Percentiles rank a stretch among this genome's conserved stretches.
These are phyloP conservation scores for Globisporangium polare DNA, from an alignment of 352 stramenopile species.

Conservation along the genomic window DNA sequence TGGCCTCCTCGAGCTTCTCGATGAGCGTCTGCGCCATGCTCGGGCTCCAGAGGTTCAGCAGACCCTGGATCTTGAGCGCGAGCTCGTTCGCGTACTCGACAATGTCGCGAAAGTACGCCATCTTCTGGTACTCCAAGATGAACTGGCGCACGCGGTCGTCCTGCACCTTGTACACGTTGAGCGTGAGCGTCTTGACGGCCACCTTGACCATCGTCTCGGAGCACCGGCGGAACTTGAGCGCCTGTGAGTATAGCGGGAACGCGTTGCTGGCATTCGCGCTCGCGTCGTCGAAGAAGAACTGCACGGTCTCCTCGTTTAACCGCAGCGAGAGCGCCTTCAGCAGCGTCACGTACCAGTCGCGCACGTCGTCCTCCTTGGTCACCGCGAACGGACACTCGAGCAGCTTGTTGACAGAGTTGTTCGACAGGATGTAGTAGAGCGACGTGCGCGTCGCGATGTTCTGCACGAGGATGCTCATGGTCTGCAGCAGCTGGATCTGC, in stretches of 20 bases:
- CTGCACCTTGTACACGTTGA: conserved; percentile 79
- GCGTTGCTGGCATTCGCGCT: conserved; percentile 15
- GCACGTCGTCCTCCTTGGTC: conserved; percentile 75
- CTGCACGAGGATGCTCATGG: conserved; percentile 90
- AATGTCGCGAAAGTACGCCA: conserved; percentile 80
- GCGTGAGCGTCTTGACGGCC: conserved; percentile 82
- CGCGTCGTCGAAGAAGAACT: conserved; percentile 83
- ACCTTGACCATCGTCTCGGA: conserved; percentile 84
- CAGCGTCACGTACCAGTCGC: conserved; percentile 87
- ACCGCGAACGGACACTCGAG: conserved; percentile 77
- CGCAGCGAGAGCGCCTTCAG: conserved; percentile 84
- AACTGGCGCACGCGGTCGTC: conserved; percentile 77
- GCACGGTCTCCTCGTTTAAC: conserved; percentile 85
- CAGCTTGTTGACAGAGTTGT: conserved; percentile 94
- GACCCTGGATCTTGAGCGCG: conserved; percentile 67
- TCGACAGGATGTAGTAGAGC: conserved; percentile 94
- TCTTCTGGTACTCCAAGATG: conserved; percentile 64
- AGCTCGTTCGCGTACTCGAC: conserved; percentile 73
- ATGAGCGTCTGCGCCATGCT: conserved; percentile 23
- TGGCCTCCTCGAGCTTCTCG: conserved; percentile 76
- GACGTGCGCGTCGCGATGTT: conserved; percentile 87
- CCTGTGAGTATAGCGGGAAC: conserved; percentile 77
- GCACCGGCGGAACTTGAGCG: conserved; percentile 65
- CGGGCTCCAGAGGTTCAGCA: conserved; percentile 59
- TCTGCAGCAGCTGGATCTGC: conserved; percentile 93